phyloP scores from a whole-genome alignment of 2,329 filamentous ascomycete genomes.

The Xylariaceae sp. region DNA sequence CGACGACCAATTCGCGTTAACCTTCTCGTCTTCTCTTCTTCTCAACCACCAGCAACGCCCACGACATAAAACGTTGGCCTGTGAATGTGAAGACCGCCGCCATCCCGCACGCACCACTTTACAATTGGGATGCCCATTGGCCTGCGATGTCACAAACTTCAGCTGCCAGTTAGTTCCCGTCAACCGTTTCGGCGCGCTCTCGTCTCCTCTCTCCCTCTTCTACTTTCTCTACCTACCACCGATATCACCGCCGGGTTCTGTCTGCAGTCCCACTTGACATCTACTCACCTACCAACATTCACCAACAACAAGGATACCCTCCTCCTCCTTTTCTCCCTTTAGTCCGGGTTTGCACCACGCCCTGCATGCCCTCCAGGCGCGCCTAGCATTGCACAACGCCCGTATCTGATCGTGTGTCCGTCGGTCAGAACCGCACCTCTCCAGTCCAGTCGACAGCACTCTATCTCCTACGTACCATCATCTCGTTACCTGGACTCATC shows the following conservation, averaged over 20 bases:
- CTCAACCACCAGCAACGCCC: conserved; percentile 16
- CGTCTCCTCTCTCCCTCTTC: conserved; percentile 9
- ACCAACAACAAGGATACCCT: not conserved
- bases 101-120: conserved; percentile 12
- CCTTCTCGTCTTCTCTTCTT: conserved; percentile 22
- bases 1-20: conserved; percentile 26
- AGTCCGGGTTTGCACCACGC: conserved; percentile 3
- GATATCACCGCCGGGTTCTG: conserved; percentile 1
- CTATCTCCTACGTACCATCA: conserved; percentile 3
- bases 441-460: conserved; percentile 6
- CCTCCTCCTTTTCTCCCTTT: not conserved
- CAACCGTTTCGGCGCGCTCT: conserved; percentile 18
- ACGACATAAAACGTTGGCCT: not conserved
- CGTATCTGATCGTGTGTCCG: conserved; percentile 8
- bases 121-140: conserved; percentile 27
- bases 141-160: conserved; percentile 29
- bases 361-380: conserved; percentile 7
- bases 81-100: conserved; percentile 12
- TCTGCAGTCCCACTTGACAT: not conserved
- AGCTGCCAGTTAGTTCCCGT: conserved; percentile 26
- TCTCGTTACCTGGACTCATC: conserved; percentile 5
- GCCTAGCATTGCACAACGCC: conserved; percentile 9
- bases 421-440: conserved; percentile 12
- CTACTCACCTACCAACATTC: not conserved
- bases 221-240: conserved; percentile 5